Evolutionary conservation across 176 grass and related monocot species (phyloP), one percentile per base, ranked within the genome.

Genomic region (Rhynchospora tenuis): DNA sequence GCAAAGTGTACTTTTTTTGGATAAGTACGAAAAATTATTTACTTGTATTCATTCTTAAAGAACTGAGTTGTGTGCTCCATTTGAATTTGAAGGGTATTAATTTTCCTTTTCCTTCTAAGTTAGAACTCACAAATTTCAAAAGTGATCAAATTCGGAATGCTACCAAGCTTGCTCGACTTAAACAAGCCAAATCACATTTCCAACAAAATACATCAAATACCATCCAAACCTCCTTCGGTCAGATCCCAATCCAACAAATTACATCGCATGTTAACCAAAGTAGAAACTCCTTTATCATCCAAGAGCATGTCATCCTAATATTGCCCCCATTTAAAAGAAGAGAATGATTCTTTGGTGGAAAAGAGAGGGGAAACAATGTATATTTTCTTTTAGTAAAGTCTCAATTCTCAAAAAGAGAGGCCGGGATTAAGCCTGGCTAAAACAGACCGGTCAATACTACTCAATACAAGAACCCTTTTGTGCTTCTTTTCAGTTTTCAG

Each of bases 261-360:
- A 14, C 45, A 50, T 43, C 10, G 20, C 20, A 38, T 13, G 24
- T 50, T 26, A 13, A 44, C 26, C 20, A 73, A 73, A 73, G 11
- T 73, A 1, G 10, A 69, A 44, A n/a, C 20, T 48, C 3, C 70
- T 5, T 20, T 13, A 48, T 6, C 42, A 43, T 46, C 43, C 7
- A n/a, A 71, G 19, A 45, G 33, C 67, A 46, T 71, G 7, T 46
- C 44, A 48, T 73, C 43, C 3, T 73, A 50, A 26, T 26, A 50
- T 73, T 73, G 64, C 2, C 77, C 77, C 79, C 59, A 81, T 20
- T 13, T 57, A 79, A 42, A 60, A 43, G 76, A 80, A 80, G 76
- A 59, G 16, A 28, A 28, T 56, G 9, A 16, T 27, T 51, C n/a
- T 27, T 68, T 54, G 46, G 45, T 50, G 45, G 6, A 44, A 80